Percentiles rank a stretch among this genome's conserved stretches.
These are phyloP conservation scores for Fraxinus angustifolia DNA, from an alignment of 305 asterid species.

Conservation along the genomic window DNA sequence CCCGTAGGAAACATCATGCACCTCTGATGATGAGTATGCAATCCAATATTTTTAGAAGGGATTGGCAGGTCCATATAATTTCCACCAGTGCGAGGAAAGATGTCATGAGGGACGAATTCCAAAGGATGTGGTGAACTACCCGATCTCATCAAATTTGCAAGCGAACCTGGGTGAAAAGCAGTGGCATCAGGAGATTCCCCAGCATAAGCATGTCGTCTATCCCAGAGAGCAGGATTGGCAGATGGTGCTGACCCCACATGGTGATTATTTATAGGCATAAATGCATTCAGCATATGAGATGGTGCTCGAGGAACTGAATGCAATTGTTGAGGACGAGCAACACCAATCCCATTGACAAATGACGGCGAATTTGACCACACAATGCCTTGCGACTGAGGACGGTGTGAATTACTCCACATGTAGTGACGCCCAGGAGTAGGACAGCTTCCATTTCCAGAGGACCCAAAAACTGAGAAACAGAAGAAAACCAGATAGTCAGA, in stretches of 20 bases:
- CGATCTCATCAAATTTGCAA: slow-evolving; percentile 79
- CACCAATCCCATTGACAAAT: slow-evolving; percentile 61
- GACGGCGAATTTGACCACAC: slow-evolving; percentile 86
- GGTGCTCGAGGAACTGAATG: slow-evolving; percentile 80
- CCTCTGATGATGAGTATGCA: slow-evolving; percentile 81
- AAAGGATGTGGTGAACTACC: slow-evolving; percentile 76
- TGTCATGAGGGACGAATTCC: slow-evolving; percentile 70
- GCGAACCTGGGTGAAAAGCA: slow-evolving; percentile 86
- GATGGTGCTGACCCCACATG: slow-evolving; percentile 97
- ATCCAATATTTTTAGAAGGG: slow-evolving; percentile 63
- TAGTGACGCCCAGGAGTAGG: slow-evolving; percentile 82
- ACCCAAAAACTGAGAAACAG: slow-evolving; percentile 57
- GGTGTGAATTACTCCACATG: slow-evolving; percentile 77
- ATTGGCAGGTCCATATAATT: slow-evolving; percentile 62
- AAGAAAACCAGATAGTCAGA: slow-evolving; percentile 14
- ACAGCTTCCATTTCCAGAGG: slow-evolving; percentile 74
- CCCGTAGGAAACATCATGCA: slow-evolving; percentile 84
- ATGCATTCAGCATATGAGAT: slow-evolving; percentile 58
- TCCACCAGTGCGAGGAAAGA: slow-evolving; percentile 64
- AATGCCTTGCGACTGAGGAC: slow-evolving; percentile 66
- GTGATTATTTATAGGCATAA: slow-evolving; percentile 65
- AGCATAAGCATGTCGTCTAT: slow-evolving; percentile 59
- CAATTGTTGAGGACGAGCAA: slow-evolving; percentile 67
- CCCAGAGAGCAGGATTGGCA: slow-evolving; percentile 80
- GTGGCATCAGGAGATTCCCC: slow-evolving; percentile 90